Base-by-base conservation (phyloP, 169 alveolate genomes). In the Cryptosporidium viatorum region DNA sequence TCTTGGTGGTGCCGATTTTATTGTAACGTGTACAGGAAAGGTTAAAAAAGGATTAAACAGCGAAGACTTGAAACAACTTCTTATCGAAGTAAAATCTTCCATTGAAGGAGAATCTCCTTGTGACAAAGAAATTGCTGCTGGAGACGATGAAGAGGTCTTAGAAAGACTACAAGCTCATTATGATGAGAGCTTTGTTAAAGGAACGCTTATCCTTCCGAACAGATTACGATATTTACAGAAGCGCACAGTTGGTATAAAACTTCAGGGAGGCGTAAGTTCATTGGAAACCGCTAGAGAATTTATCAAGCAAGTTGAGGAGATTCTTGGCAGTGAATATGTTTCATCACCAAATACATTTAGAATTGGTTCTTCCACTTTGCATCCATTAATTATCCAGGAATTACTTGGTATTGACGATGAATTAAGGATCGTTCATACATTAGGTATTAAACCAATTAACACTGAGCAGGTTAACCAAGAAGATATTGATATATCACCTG, bases 51-150 rank as follows among this genome's bases (percentile, higher is more conserved):
- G 74, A 21, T 62, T 80, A 29, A 62, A 41, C 23, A 21, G 70
- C 10, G 69, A 80, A 65, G 75, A 80, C 35, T 21, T 80, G 55
- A 41, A 80, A 59, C 39, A 59, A 21, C 29, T 80, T 21, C 59
- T 80, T 8, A 29, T 33, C 8, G 89, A 80, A 50, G 16, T 80
- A 12, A 41, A 41, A 41, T 45, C 21, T n/a, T 59, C 89, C 29
- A 80, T 80, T 18, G 65, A 80, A 43, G 89, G 89, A 12, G 89
- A 80, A 37, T 62, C 75, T 35, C 89, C 89, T 14, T 80, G 89
- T 65, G 89, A 80, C 52, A 80, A 80, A 14, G 89, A 80, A 62
- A 52, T 80, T 80, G 89, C 89, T 43, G 89, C 89, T 48, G 89
- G 89, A 10, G 75, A 59, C 7, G 89, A 80, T 48, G 75, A 80